Evolutionary conservation across 805 yeast genomes (phyloP).

Genomic region (Lipomyces sp.): DNA sequence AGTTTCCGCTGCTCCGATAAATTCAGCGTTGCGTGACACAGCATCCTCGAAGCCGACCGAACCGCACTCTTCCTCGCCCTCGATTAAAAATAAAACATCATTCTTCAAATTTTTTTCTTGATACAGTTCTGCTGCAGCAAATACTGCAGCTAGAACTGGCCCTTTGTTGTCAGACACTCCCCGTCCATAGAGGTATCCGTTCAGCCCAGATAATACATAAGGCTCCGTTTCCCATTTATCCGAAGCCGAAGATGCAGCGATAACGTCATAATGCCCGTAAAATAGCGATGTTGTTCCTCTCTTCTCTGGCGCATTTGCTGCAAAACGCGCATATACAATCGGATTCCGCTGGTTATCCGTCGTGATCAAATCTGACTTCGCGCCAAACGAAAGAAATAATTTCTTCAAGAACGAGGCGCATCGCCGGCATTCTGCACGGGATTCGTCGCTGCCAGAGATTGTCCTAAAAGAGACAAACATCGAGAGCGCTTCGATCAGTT

Average conservation of each 20-base stretch:
- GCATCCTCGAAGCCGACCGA: slow-evolving; percentile 78
- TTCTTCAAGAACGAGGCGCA: slow-evolving; percentile 75
- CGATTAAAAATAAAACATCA: slow-evolving; percentile 80
- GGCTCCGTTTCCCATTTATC: slow-evolving; percentile 78
- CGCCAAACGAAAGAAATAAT: slow-evolving; percentile 63
- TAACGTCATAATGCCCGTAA: slow-evolving; percentile 97
- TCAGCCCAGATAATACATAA: slow-evolving; percentile 64
- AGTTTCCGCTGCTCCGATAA: slow-evolving; percentile 49
- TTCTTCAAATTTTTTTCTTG: slow-evolving; percentile 51
- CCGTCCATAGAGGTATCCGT: slow-evolving; percentile 85
- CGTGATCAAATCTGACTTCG: slow-evolving; percentile 62
- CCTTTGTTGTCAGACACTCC: slow-evolving; percentile 97
- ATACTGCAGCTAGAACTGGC: slow-evolving; percentile 81
- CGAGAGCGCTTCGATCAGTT: slow-evolving; percentile 59
- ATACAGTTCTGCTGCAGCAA: slow-evolving; percentile 73
- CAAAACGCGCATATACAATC: slow-evolving; percentile 71
- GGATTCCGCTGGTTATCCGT: slow-evolving; percentile 75
- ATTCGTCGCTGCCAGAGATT: slow-evolving; percentile 69
- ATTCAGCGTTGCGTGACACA: slow-evolving; percentile 46
- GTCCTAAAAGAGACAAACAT: slow-evolving; percentile 68
- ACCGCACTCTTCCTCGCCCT: slow-evolving; percentile 96
- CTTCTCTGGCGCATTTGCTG: slow-evolving; percentile 35
- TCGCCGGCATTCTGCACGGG: slow-evolving; percentile 73
- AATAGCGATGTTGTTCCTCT: slow-evolving; percentile 52
- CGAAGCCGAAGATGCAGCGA: slow-evolving; percentile 64